Evolutionary conservation across 2,329 filamentous ascomycete species (phyloP).

Genomic region (Colletotrichum ledebouriae): DNA sequence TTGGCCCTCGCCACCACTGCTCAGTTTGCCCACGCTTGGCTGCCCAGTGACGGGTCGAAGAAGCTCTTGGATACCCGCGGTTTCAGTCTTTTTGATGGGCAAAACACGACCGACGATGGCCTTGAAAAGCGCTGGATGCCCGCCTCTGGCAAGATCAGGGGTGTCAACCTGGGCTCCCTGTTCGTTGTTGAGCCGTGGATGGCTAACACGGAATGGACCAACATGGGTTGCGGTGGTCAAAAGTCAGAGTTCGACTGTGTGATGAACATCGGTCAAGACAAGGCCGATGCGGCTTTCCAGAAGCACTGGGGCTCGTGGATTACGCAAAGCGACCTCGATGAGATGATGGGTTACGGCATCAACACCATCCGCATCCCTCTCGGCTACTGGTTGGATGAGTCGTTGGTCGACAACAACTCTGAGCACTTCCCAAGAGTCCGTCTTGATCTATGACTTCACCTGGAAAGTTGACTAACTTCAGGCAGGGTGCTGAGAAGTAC

Average conservation of each 20-base stretch:
- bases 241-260: conserved; percentile 69
- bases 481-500: conserved; percentile 58
- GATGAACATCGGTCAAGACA: conserved; percentile 58
- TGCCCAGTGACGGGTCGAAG: conserved; percentile 31
- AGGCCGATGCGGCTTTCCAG: conserved; percentile 61
- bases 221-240: conserved; percentile 61
- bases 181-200: conserved; percentile 70
- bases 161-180: conserved; percentile 66
- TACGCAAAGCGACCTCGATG: conserved; percentile 60
- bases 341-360: conserved; percentile 63
- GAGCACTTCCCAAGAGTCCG: conserved; percentile 62
- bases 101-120: conserved; percentile 30
- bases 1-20: conserved; percentile 25
- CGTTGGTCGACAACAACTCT: conserved; percentile 58
- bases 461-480: not conserved
- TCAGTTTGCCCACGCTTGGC: conserved; percentile 29
- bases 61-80: conserved; percentile 39
- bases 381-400: conserved; percentile 68
- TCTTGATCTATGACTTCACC: not conserved
- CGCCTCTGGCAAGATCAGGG: conserved; percentile 60
- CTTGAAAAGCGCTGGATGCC: conserved; percentile 38
- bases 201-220: conserved; percentile 58
- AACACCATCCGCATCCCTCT: conserved; percentile 68
- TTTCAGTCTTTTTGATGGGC: conserved; percentile 35
- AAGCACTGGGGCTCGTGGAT: conserved; percentile 66